These are phyloP conservation scores for Ogataea populi-albae DNA, from an alignment of 805 yeast species.

Conservation along the genomic window DNA sequence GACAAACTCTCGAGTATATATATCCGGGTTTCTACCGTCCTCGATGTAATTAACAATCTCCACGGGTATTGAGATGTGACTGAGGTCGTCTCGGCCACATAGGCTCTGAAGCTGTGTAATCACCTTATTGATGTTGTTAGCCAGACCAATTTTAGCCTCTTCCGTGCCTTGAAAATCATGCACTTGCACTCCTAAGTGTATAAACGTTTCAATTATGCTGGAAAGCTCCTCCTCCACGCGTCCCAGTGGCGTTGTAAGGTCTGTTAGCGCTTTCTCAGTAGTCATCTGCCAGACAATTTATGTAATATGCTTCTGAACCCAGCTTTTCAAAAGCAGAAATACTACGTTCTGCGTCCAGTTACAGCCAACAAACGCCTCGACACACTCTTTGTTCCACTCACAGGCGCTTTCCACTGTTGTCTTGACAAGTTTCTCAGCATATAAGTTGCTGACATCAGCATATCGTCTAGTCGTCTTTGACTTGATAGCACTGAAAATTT, in stretches of 20 bases:
- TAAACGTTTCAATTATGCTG: slow-evolving; percentile 69
- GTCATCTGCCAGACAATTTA: no score
- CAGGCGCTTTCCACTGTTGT: no score
- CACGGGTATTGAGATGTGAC: slow-evolving; percentile 57
- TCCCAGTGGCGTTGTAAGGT: slow-evolving; percentile 24
- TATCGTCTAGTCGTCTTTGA: no score
- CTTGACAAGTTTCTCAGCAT: no score
- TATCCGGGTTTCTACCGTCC: slow-evolving; percentile 95
- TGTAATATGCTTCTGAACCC: no score
- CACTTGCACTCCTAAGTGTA: slow-evolving; percentile 86
- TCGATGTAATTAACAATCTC: slow-evolving; percentile 92
- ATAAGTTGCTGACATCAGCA: no score
- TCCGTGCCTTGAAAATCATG: slow-evolving; percentile 92
- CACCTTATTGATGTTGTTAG: slow-evolving; percentile 42
- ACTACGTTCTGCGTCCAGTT: no score
- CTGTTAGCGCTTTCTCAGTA: slow-evolving; percentile 27
- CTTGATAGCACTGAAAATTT: no score
- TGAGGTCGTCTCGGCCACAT: slow-evolving; percentile 31
- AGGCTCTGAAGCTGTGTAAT: slow-evolving; percentile 38
- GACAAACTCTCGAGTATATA: slow-evolving; percentile 93
- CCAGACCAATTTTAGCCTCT: slow-evolving; percentile 63
- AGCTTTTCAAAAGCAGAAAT: no score
- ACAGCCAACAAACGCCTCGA: no score
- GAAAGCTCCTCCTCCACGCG: slow-evolving; percentile 41
- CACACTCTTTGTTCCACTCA: no score